Conservation (phyloP, 2,329 filamentous ascomycete genomes). For the Cladobotryum protrusum region DNA sequence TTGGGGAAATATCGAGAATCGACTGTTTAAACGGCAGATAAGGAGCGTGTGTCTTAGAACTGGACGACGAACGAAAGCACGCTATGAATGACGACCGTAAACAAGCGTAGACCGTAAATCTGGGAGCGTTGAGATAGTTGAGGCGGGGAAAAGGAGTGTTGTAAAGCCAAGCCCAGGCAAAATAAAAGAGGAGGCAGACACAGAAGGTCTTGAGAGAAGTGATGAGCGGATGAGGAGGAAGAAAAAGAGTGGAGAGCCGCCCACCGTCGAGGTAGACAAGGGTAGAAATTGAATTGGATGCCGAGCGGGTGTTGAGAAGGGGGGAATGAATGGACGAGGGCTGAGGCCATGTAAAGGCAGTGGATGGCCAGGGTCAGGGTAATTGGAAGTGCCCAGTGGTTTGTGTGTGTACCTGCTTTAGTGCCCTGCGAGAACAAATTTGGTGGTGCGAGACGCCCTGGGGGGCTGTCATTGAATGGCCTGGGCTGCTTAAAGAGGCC, state of each 20-base stretch:
- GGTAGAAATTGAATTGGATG: constrained; percentile 12
- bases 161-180: not conserved
- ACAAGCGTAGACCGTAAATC: constrained; percentile 3
- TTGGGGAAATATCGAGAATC: not conserved
- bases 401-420: too few species aligned
- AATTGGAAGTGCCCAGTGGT: too few species aligned
- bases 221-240: constrained; percentile 12
- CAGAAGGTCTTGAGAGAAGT: constrained; percentile 3
- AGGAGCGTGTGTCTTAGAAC: constrained; percentile 9
- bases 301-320: constrained; percentile 6
- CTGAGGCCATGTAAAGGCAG: not conserved
- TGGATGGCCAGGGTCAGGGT: too few species aligned
- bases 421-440: too few species aligned
- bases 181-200: not conserved
- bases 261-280: constrained; percentile 1
- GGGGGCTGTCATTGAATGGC: too few species aligned
- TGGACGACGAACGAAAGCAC: constrained; percentile 5
- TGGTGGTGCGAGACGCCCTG: too few species aligned
- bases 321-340: constrained; percentile 6
- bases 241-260: constrained; percentile 12
- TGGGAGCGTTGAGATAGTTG: not conserved
- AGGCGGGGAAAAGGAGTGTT: not conserved
- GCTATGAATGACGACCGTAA: constrained; percentile 2
- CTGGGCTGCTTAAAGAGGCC: too few species aligned
- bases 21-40: not conserved